These are phyloP conservation scores for Amylocarpus encephaloides DNA, from an alignment of 2,329 filamentous ascomycete genomes.

Conservation along the genomic window DNA sequence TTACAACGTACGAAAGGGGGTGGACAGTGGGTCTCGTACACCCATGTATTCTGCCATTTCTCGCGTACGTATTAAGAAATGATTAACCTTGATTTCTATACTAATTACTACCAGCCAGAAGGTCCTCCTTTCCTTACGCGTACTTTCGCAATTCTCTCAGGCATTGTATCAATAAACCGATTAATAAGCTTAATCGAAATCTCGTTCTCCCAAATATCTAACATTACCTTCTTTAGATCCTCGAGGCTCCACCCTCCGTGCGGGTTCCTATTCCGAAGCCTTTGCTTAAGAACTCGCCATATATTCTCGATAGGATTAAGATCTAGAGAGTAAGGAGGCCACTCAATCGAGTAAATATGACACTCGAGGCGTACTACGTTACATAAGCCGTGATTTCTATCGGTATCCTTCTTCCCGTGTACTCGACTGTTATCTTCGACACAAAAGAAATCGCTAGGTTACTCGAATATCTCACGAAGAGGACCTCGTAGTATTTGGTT, in stretches of 20 bases:
- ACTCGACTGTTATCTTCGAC: constrained; percentile 11
- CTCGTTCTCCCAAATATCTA: constrained; percentile 15
- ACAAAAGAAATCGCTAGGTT: constrained; percentile 6
- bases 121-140: neutral
- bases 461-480: constrained; percentile 8
- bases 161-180: constrained; percentile 9
- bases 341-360: constrained; percentile 5
- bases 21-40: neutral
- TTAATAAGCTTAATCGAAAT: constrained; percentile 10
- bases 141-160: constrained; percentile 5
- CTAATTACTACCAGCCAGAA: neutral
- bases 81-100: no score
- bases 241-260: constrained; percentile 4
- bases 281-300: constrained; percentile 10
- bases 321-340: constrained; percentile 6
- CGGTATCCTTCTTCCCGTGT: constrained; percentile 11
- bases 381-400: constrained; percentile 10
- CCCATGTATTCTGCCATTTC: no score
- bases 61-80: no score
- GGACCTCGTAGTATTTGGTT: constrained; percentile 10
- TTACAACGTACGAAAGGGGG: neutral
- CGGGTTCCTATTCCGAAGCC: constrained; percentile 9
- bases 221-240: constrained; percentile 6
- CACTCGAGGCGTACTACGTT: constrained; percentile 13
- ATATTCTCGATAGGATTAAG: no score